Evolutionary conservation across 106 monocot species (phyloP).

Genomic region (Vanilla planifolia): DNA sequence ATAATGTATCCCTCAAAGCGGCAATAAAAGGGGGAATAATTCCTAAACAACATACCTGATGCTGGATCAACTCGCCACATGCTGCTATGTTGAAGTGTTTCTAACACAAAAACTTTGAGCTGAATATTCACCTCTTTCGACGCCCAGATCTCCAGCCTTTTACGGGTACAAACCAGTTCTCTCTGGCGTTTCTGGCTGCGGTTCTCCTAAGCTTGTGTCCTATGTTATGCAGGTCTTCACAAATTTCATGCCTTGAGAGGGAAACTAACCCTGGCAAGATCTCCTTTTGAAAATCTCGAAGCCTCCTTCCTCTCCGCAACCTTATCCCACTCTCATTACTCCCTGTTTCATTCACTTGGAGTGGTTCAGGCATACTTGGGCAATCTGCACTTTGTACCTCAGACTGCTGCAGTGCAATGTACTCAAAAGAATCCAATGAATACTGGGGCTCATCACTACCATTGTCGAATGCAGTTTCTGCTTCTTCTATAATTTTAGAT

Average conservation of each 20-base stretch:
- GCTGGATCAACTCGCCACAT: too few relatives aligned
- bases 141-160: constrained; percentile 9
- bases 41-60: too few relatives aligned
- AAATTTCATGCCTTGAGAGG: constrained; percentile 78
- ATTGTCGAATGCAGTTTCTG: constrained; percentile 1
- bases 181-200: constrained; percentile 17
- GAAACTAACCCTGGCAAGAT: constrained; percentile 75
- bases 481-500: not conserved
- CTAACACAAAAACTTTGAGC: not conserved
- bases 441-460: constrained; percentile 13
- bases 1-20: too few relatives aligned
- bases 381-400: constrained; percentile 30
- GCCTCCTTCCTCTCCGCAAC: constrained; percentile 49
- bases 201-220: constrained; percentile 40
- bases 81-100: too few relatives aligned
- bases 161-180: constrained; percentile 12
- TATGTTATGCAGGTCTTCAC: constrained; percentile 75
- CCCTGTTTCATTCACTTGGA: constrained; percentile 3
- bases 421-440: constrained; percentile 69
- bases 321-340: constrained; percentile 20
- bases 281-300: constrained; percentile 75
- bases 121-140: not conserved
- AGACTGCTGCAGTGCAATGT: constrained; percentile 34
- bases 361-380: not conserved
- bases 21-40: too few relatives aligned